A percentile compares a stretch with the other conserved stretches of the same genome.
Evolutionary conservation across 2,329 filamentous ascomycete species (phyloP).

Genomic region (Didymella glomerata): DNA sequence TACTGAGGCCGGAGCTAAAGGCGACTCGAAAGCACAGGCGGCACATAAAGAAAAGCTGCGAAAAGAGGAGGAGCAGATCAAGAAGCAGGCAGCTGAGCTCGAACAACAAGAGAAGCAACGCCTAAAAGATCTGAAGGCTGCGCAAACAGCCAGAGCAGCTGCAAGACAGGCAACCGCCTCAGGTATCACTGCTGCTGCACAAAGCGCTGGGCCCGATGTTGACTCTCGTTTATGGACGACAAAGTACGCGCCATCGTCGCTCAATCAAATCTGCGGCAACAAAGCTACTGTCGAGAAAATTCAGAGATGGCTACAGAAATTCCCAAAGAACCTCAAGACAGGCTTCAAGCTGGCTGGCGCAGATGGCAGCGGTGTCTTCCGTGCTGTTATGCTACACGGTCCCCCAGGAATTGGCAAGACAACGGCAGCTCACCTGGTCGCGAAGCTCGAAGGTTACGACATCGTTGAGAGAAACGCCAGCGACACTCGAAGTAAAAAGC

Average conservation of each 20-base stretch:
- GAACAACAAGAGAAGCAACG: conserved; percentile 85
- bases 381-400: conserved; percentile 94
- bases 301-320: conserved; percentile 84
- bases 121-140: conserved; percentile 61
- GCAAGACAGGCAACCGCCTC: conserved; percentile 51
- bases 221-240: conserved; percentile 77
- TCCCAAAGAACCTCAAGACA: conserved; percentile 78
- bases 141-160: conserved; percentile 31
- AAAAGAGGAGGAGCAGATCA: conserved; percentile 83
- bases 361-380: conserved; percentile 82
- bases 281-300: conserved; percentile 90
- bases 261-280: conserved; percentile 94
- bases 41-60: conserved; percentile 85
- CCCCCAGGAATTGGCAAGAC: conserved; percentile 98
- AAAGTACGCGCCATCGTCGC: conserved; percentile 88
- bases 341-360: conserved; percentile 83
- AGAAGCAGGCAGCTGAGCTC: conserved; percentile 82
- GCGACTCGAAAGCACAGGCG: conserved; percentile 85
- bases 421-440: conserved; percentile 92
- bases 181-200: conserved; percentile 34
- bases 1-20: conserved; percentile 77
- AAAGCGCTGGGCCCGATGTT: conserved; percentile 32
- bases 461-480: conserved; percentile 95
- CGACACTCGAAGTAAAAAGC: conserved; percentile 93
- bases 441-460: conserved; percentile 91